Percentiles rank a stretch among this genome's conserved stretches.
phyloP scores from a whole-genome alignment of 169 alveolate species.

The Cystoisospora suis region DNA sequence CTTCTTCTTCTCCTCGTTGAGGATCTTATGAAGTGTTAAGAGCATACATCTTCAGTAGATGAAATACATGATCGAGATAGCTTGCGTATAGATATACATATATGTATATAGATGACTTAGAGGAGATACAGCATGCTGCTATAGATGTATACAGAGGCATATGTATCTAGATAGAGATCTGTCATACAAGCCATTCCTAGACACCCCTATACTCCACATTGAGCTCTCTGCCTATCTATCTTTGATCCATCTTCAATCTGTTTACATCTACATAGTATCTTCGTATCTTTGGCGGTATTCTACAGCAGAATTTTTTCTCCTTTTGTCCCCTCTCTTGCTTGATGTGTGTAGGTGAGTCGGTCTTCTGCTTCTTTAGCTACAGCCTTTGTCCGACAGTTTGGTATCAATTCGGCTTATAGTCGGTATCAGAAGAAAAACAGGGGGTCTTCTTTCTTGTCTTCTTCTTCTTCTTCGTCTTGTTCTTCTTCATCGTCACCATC shows the following conservation, averaged over 20 bases:
- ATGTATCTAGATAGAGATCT: background rate
- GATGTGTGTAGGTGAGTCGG: background rate
- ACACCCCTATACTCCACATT: background rate
- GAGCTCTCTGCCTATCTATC: background rate
- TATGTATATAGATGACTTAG: background rate
- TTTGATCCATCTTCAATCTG: background rate
- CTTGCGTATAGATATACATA: background rate
- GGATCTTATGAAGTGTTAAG: background rate
- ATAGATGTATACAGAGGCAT: background rate
- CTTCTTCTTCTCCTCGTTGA: background rate
- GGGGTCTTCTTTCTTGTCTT: background rate
- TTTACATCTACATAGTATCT: background rate
- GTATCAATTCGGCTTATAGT: background rate
- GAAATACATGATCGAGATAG: background rate
- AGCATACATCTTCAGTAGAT: background rate
- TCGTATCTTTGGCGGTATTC: background rate
- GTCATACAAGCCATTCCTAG: background rate
- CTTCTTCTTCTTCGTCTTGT: background rate
- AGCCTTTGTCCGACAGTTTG: background rate
- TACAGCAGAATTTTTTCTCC: background rate
- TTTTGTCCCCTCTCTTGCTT: background rate
- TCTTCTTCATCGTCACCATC: background rate
- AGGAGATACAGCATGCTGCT: background rate
- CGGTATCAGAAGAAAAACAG: background rate
- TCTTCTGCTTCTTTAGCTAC: constrained; percentile 17